Evolutionary conservation across 148 eudicot species (phyloP).

Genomic region (Gaultheria prostrata): DNA sequence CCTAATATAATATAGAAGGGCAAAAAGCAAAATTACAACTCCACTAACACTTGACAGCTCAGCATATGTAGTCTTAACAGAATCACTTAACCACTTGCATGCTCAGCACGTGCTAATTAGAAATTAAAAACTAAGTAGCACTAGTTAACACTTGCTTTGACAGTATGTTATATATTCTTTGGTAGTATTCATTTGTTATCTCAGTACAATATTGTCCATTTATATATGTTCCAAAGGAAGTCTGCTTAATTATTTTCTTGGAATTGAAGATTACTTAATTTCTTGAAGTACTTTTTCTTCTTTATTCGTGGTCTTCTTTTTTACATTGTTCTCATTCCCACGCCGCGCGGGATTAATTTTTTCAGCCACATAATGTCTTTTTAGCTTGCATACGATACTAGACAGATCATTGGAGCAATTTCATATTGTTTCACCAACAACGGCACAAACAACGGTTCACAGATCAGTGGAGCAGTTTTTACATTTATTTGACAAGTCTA

Average conservation of each 20-base stretch:
- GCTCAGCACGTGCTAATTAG: no score
- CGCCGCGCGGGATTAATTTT: no score
- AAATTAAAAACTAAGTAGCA: no score
- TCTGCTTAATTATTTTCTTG: background rate
- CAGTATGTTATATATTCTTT: no score
- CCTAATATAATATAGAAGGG: no score
- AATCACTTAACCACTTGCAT: no score
- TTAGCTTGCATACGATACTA: background rate
- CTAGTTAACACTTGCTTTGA: no score
- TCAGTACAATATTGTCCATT: background rate
- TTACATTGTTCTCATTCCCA: background rate
- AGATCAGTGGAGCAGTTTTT: background rate
- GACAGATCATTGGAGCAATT: conserved; percentile 3
- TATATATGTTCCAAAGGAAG: background rate
- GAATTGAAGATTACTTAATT: background rate
- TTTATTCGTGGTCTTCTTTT: background rate
- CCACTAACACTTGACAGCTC: no score
- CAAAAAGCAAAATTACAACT: no score
- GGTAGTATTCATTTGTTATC: background rate
- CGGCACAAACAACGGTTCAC: no score
- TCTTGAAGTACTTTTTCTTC: background rate
- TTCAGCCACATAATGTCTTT: background rate
- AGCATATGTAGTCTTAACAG: no score
- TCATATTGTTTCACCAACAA: background rate
- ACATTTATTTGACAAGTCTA: background rate